These are phyloP conservation scores for Capsicum rhomboideum DNA, from an alignment of 257 asterid species.

Conservation along the genomic window DNA sequence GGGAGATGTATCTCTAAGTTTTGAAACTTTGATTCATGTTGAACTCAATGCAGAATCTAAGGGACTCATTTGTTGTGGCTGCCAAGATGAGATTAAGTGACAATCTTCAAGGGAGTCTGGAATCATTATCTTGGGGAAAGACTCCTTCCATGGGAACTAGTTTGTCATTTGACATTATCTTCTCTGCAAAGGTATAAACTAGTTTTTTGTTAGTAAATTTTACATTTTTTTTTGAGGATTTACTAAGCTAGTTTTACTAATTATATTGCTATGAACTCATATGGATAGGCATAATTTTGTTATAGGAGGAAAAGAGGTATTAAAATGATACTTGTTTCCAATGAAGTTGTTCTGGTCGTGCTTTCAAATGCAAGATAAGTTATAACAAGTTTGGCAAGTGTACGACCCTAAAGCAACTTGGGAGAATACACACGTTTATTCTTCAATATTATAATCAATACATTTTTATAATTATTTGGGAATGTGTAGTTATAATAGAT, in stretches of 20 bases:
- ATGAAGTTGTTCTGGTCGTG: too few relatives aligned
- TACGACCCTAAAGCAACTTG: too few relatives aligned
- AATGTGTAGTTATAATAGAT: too few relatives aligned
- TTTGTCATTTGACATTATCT: constrained; percentile 53
- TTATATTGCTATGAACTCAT: background rate
- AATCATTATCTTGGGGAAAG: constrained; percentile 88
- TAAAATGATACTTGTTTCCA: too few relatives aligned
- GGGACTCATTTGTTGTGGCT: constrained; percentile 57
- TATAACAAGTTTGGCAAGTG: too few relatives aligned
- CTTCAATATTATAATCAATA: too few relatives aligned
- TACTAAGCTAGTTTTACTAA: background rate
- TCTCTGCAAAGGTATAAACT: constrained; percentile 47
- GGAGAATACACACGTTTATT: too few relatives aligned
- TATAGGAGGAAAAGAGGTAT: too few relatives aligned
- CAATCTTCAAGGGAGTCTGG: constrained; percentile 68
- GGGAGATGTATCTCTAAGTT: background rate
- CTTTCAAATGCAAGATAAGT: too few relatives aligned
- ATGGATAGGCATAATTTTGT: background rate
- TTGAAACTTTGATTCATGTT: constrained; percentile 6
- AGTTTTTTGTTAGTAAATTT: background rate
- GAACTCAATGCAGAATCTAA: constrained; percentile 55
- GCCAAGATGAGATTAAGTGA: constrained; percentile 65
- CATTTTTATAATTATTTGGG: too few relatives aligned
- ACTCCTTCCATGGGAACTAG: constrained; percentile 81
- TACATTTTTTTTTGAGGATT: background rate